Evolutionary conservation across 164 flowering plant species (phyloP), one percentile per base, ranked within the genome.

Genomic region (Piper betle): DNA sequence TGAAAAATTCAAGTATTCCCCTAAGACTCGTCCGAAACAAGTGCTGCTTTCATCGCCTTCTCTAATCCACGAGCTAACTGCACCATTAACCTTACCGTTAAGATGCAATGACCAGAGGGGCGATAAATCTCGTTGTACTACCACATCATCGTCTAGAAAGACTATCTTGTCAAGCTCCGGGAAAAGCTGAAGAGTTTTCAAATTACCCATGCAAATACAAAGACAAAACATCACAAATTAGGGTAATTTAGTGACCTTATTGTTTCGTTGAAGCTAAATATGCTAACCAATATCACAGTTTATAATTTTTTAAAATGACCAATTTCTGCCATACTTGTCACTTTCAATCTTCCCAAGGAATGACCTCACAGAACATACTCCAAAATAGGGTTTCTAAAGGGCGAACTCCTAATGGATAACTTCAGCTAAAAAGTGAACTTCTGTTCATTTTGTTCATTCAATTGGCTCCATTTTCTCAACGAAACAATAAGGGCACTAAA

Each of bases 101-200:
- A 87, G 82, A 72, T 83, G 75, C 63, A 84, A 42, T 43, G 72
- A 80, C 96, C 89, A 87, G 39, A 87, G 72, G 43, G 84, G 69
- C 19, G 87, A 85, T 41, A 85, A 68, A 69, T 87, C 96, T 58
- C 60, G 82, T 55, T 82, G 89, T 33, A 87, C 85, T 39, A 87
- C 84, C 50, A 82, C 67, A 71, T 87, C 91, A 65, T 87, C 91
- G 8, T 85, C 91, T 72, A 87, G 69, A 70, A 85, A 82, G 59
- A 87, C 77, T 42, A 85, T 69, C 78, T 84, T 87, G 73, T 80
- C 66, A 61, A 87, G 85, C 69, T 79, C 75, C 60, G 96, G 96
- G 75, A 87, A 87, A 62, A 87, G 72, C 95, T 87, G 84, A 37
- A 15, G 39, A 3, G 12, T 59, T 59, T 58, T 39, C 20, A 39